Evolutionary conservation across 2,329 filamentous ascomycete genomes (phyloP).

Genomic region (Cadophora sp.): DNA sequence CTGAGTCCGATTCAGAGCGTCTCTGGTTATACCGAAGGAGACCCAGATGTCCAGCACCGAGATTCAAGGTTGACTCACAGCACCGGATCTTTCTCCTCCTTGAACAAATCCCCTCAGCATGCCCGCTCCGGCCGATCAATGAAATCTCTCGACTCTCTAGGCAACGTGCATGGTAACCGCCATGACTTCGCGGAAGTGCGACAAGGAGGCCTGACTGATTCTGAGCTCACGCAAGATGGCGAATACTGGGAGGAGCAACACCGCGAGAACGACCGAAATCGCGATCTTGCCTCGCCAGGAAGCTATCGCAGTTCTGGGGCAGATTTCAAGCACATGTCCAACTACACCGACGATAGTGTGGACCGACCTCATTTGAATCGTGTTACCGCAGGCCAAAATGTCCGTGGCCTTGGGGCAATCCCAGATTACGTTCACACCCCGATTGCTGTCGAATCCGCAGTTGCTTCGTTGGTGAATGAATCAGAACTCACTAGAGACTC

Average conservation of each 20-base stretch:
- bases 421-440: conserved; percentile 78
- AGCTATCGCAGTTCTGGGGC: conserved; percentile 63
- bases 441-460: conserved; percentile 82
- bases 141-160: conserved; percentile 44
- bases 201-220: conserved; percentile 46
- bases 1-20: conserved; percentile 93
- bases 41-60: conserved; percentile 61
- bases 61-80: conserved; percentile 62
- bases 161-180: conserved; percentile 40
- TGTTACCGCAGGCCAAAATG: conserved; percentile 69
- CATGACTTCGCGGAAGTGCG: conserved; percentile 46
- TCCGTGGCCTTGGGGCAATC: conserved; percentile 74
- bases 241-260: conserved; percentile 47
- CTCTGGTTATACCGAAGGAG: conserved; percentile 80
- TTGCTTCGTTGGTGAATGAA: conserved; percentile 84
- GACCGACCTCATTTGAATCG: conserved; percentile 63
- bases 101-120: conserved; percentile 61
- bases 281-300: conserved; percentile 59
- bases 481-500: conserved; percentile 73
- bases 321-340: conserved; percentile 60
- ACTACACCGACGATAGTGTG: conserved; percentile 63
- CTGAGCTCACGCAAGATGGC: conserved; percentile 54
- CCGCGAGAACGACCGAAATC: conserved; percentile 46
- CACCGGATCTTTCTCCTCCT: conserved; percentile 66
- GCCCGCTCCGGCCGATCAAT: conserved; percentile 64